Conservation (phyloP, 2,329 filamentous ascomycete species). For the Calonectria honghensis region DNA sequence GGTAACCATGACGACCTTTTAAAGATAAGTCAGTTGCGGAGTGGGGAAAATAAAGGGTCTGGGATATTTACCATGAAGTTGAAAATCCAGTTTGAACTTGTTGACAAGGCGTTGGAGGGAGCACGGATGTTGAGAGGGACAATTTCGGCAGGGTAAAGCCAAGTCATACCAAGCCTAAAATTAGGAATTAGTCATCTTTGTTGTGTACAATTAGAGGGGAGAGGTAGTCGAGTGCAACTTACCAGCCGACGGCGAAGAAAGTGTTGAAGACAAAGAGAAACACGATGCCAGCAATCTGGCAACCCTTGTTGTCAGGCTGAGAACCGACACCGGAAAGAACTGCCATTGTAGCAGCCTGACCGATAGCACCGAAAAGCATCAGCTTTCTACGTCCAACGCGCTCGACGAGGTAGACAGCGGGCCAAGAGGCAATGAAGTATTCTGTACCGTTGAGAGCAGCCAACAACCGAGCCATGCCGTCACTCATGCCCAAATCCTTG, state of each 20-base stretch:
- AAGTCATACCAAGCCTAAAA: conserved; percentile 71
- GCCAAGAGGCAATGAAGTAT: conserved; percentile 79
- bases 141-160: conserved; percentile 81
- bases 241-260: conserved; percentile 75
- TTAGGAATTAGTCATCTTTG: background rate
- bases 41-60: background rate
- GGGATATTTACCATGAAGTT: conserved; percentile 70
- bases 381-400: conserved; percentile 80
- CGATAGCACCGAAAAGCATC: conserved; percentile 81
- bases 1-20: conserved; percentile 76
- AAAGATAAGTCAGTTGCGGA: background rate
- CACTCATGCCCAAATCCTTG: conserved; percentile 70
- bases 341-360: conserved; percentile 79
- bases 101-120: conserved; percentile 74
- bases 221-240: background rate
- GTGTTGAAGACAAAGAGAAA: conserved; percentile 79
- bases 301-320: conserved; percentile 67
- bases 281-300: conserved; percentile 77
- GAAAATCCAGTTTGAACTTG: conserved; percentile 76
- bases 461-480: conserved; percentile 74
- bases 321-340: conserved; percentile 75
- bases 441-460: conserved; percentile 67
- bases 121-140: conserved; percentile 80
- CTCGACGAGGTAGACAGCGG: conserved; percentile 77
- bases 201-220: background rate